Conservation (phyloP, 2,329 filamentous ascomycete genomes). For the Chaetomium sp. region DNA sequence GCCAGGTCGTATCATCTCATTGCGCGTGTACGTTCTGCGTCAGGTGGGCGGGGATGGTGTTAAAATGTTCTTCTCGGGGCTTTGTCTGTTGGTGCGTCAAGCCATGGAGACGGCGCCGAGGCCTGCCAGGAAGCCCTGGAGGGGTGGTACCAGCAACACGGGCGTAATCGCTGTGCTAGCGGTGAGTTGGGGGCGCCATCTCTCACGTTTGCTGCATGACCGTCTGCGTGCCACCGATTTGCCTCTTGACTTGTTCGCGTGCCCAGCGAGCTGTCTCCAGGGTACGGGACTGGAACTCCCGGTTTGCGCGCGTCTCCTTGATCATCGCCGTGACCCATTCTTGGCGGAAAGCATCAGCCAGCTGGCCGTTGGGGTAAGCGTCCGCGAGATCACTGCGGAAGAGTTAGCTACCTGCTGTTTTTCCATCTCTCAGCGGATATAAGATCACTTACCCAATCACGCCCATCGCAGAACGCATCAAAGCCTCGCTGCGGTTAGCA, state of each 20-base stretch:
- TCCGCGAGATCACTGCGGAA: slow-evolving; percentile 76
- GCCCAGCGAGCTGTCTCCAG: slow-evolving; percentile 96
- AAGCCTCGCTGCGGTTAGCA: slow-evolving; percentile 79
- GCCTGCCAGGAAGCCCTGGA: slow-evolving; percentile 3
- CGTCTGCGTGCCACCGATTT: slow-evolving; percentile 52
- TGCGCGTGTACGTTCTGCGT: slow-evolving; percentile 12
- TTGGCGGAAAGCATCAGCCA: slow-evolving; percentile 75
- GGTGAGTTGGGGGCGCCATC: background rate
- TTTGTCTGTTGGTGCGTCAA: slow-evolving; percentile 1
- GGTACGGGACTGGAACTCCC: slow-evolving; percentile 77
- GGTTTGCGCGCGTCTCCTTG: slow-evolving; percentile 84
- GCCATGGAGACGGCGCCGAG: slow-evolving; percentile 12
- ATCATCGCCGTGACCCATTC: slow-evolving; percentile 89
- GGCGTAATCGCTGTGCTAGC: slow-evolving; percentile 8
- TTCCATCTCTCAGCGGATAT: too few species aligned
- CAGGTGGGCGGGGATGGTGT: slow-evolving; percentile 7
- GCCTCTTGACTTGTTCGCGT: slow-evolving; percentile 93
- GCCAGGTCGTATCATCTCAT: slow-evolving; percentile 10
- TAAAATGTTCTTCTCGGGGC: slow-evolving; percentile 9
- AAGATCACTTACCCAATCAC: slow-evolving; percentile 73
- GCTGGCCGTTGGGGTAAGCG: slow-evolving; percentile 84
- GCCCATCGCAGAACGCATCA: slow-evolving; percentile 93
- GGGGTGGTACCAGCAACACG: slow-evolving; percentile 5
- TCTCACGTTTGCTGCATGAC: slow-evolving; percentile 48
- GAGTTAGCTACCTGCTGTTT: slow-evolving; percentile 30